Conservation (phyloP, 169 alveolate species). For the Cryptosporidium parvum region DNA sequence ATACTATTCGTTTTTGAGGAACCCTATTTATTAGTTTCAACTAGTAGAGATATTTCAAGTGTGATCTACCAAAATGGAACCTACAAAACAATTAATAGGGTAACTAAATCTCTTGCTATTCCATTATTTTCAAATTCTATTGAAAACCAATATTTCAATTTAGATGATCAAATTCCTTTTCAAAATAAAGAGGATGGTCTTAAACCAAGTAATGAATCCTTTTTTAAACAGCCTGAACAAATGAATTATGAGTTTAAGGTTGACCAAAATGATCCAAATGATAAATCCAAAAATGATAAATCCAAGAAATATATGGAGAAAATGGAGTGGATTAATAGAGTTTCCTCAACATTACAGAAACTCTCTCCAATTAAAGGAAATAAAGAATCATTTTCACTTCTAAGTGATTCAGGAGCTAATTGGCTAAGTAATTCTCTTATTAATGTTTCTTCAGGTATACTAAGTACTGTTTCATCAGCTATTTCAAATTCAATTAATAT, state of each 20-base stretch:
- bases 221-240: not conserved
- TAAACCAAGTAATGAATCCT: not conserved
- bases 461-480: conserved; percentile 54
- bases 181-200: not conserved
- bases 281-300: no score
- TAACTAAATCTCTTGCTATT: conserved; percentile 47
- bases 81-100: conserved; percentile 55
- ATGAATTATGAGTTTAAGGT: not conserved
- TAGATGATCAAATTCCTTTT: not conserved
- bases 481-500: conserved; percentile 4
- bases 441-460: conserved; percentile 58
- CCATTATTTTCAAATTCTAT: conserved; percentile 44
- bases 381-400: conserved; percentile 40
- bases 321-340: conserved; percentile 58
- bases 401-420: conserved; percentile 43
- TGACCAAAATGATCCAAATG: not conserved
- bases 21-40: conserved; percentile 27
- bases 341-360: conserved; percentile 39
- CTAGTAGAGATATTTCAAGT: conserved; percentile 24
- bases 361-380: conserved; percentile 52
- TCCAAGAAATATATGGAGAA: not conserved
- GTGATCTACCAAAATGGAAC: conserved; percentile 51
- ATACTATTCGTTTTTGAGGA: conserved; percentile 52
- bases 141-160: conserved; percentile 14
- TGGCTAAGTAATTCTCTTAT: conserved; percentile 58